Evolutionary conservation across 208 protist genomes (phyloP).

Genomic region (Acanthamoeba lenticulata): DNA sequence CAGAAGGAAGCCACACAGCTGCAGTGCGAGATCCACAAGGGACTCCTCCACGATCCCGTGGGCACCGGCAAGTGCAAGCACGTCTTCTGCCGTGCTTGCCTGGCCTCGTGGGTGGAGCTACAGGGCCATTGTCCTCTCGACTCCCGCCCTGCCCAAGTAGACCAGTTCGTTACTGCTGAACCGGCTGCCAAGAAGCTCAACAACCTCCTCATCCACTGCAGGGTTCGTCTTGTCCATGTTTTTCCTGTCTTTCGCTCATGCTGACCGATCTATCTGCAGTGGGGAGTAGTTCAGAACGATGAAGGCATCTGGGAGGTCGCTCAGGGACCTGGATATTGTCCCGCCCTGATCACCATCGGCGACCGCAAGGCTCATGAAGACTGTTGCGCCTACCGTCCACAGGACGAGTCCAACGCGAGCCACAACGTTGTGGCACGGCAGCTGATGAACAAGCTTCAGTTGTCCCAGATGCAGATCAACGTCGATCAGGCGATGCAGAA

Average conservation of each 20-base stretch:
- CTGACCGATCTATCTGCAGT: background rate
- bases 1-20: background rate
- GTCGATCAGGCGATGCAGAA: background rate
- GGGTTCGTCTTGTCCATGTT: background rate
- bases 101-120: conserved; percentile 5
- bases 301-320: background rate
- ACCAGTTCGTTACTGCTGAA: background rate
- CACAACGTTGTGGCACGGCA: background rate
- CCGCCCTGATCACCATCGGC: conserved; percentile 24
- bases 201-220: conserved; percentile 12
- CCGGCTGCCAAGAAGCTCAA: background rate
- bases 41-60: background rate
- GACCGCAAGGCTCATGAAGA: conserved; percentile 16
- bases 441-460: background rate
- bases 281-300: background rate
- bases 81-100: conserved; percentile 31
- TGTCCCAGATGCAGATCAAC: background rate
- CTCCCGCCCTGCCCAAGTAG: background rate
- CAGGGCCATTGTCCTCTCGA: conserved; percentile 33
- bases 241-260: background rate
- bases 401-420: background rate
- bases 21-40: conserved; percentile 30
- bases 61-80: conserved; percentile 22
- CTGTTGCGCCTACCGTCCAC: background rate
- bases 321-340: background rate